Conservation (phyloP, 2,329 filamentous ascomycete species). For the Pseudophaeomoniella oleicola region DNA sequence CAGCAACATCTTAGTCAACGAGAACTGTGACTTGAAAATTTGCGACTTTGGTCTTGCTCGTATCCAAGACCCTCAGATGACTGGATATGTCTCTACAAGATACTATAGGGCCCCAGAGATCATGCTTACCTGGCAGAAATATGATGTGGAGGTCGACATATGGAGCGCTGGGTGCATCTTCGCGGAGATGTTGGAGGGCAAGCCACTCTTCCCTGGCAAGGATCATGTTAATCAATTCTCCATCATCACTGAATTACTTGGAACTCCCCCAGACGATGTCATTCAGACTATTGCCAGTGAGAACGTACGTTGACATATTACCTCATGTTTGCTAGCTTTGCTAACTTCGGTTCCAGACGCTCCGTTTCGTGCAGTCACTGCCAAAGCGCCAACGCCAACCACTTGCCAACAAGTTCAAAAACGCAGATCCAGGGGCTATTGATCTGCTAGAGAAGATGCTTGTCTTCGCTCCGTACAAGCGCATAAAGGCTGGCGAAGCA, state of each 20-base stretch:
- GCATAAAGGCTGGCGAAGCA: conserved; percentile 73
- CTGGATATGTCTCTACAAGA: conserved; percentile 93
- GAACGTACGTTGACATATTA: conserved; percentile 48
- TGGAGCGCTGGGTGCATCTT: conserved; percentile 99
- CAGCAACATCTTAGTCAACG: conserved; percentile 97
- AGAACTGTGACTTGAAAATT: conserved; percentile 99
- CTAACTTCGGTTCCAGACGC: conserved; percentile 53
- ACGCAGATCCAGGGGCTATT: conserved; percentile 77
- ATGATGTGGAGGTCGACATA: conserved; percentile 96
- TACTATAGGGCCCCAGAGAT: conserved; percentile 99
- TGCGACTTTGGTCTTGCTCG: conserved; percentile 96
- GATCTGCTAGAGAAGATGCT: conserved; percentile 94
- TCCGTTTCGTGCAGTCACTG: conserved; percentile 93
- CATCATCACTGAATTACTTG: conserved; percentile 94
- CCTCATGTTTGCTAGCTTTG: neutral
- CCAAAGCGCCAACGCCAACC: conserved; percentile 88
- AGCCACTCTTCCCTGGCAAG: conserved; percentile 95
- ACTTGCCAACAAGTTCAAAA: conserved; percentile 80
- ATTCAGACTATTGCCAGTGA: conserved; percentile 98
- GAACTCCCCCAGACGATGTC: conserved; percentile 93
- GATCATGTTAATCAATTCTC: conserved; percentile 99
- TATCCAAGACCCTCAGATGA: conserved; percentile 99
- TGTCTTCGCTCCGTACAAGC: conserved; percentile 95
- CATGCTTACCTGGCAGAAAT: conserved; percentile 99
- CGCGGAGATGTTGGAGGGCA: conserved; percentile 97